A percentile compares a stretch with the other conserved stretches of the same genome.
Conservation (phyloP, 2,329 filamentous ascomycete genomes). For the Penicillium sp. region DNA sequence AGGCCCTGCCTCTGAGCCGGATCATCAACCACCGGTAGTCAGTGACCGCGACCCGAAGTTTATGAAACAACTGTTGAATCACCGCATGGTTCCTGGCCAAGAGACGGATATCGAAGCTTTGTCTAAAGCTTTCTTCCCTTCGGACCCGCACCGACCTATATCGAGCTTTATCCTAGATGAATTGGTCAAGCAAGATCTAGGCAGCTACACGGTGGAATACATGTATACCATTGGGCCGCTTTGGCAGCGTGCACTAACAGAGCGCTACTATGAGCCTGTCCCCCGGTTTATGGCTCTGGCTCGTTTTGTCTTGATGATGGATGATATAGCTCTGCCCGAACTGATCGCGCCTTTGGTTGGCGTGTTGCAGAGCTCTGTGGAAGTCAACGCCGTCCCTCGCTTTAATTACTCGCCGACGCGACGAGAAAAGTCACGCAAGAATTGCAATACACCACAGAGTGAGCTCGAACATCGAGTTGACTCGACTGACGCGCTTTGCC, state of each 20-base stretch:
- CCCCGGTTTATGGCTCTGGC: slow-evolving; percentile 43
- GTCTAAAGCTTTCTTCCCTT: slow-evolving; percentile 53
- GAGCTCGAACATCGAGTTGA: slow-evolving; percentile 51
- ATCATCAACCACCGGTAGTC: slow-evolving; percentile 23
- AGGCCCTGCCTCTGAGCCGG: slow-evolving; percentile 25
- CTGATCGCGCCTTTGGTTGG: slow-evolving; percentile 40
- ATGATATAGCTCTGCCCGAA: slow-evolving; percentile 36
- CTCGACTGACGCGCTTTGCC: slow-evolving; percentile 52
- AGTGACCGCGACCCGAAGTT: slow-evolving; percentile 35
- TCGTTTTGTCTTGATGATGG: slow-evolving; percentile 41
- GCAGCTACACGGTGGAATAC: slow-evolving; percentile 50
- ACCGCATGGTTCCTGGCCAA: slow-evolving; percentile 49
- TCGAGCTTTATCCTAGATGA: slow-evolving; percentile 56
- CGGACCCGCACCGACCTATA: slow-evolving; percentile 47
- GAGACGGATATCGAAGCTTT: slow-evolving; percentile 56
- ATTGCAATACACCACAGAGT: slow-evolving; percentile 41
- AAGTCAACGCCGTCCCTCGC: slow-evolving; percentile 55
- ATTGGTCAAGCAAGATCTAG: slow-evolving; percentile 43
- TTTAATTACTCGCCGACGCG: slow-evolving; percentile 47
- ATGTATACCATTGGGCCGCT: slow-evolving; percentile 51
- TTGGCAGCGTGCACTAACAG: slow-evolving; percentile 56
- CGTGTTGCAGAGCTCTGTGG: slow-evolving; percentile 46
- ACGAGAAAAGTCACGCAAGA: slow-evolving; percentile 39
- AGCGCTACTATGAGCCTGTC: slow-evolving; percentile 50
- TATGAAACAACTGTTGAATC: slow-evolving; percentile 56